Evolutionary conservation across 2,329 filamentous ascomycete species (phyloP).

Genomic region (Paracoccidioides lutzii): DNA sequence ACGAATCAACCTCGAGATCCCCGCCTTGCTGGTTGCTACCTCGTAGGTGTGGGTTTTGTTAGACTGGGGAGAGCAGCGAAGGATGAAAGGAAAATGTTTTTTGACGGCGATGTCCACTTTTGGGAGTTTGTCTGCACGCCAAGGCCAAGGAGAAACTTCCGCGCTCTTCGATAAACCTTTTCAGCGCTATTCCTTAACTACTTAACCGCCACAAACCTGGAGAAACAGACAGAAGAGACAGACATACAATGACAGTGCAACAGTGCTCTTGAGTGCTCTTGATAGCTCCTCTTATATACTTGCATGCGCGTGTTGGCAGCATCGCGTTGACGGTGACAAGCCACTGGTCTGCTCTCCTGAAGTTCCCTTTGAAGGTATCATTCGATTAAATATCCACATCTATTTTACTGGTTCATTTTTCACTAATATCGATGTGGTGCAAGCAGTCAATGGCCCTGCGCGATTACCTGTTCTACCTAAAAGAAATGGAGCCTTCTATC

Average conservation of each 20-base stretch:
- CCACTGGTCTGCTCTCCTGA: neutral
- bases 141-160: constrained; percentile 20
- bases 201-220: neutral
- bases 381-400: too few relatives aligned
- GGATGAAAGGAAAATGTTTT: constrained; percentile 6
- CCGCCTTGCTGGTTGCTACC: constrained; percentile 8
- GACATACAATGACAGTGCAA: neutral
- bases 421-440: neutral
- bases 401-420: too few relatives aligned
- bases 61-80: neutral
- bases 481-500: neutral
- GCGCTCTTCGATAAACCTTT: neutral
- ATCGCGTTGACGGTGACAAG: neutral
- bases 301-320: neutral
- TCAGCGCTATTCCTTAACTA: neutral
- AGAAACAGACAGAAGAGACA: too few relatives aligned
- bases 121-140: constrained; percentile 20
- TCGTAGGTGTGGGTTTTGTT: constrained; percentile 14
- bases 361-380: neutral
- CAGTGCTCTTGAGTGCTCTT: neutral
- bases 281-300: neutral
- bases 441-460: neutral
- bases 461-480: neutral
- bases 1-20: neutral
- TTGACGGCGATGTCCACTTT: constrained; percentile 8